Conservation (phyloP, 495 filamentous ascomycete genomes). For the Mycothermus thermophilus region DNA sequence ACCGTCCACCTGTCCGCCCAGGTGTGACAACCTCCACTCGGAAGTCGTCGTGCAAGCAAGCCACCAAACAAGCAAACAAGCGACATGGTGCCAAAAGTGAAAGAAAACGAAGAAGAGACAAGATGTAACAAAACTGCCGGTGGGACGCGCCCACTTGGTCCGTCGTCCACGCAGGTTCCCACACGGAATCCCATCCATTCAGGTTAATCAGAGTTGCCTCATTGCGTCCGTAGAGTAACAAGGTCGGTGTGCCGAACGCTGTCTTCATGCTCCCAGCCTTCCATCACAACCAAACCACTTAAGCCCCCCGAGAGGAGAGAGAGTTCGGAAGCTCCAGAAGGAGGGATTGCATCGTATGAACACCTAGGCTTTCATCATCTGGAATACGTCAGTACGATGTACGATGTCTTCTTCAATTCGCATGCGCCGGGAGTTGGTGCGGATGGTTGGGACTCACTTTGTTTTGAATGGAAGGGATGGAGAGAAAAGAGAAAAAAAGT, state of each 20-base stretch:
- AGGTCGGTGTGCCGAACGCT: slow-evolving; percentile 98
- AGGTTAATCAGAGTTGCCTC: slow-evolving; percentile 85
- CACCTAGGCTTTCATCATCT: slow-evolving; percentile 99
- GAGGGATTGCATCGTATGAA: slow-evolving; percentile 66
- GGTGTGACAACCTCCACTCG: slow-evolving; percentile 6
- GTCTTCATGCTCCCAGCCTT: slow-evolving; percentile 71
- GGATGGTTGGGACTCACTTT: slow-evolving; percentile 47
- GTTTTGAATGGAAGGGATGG: slow-evolving; percentile 92
- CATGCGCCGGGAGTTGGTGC: no score
- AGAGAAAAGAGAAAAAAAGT: slow-evolving; percentile 37
- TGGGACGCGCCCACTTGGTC: slow-evolving; percentile 1
- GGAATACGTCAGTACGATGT: slow-evolving; percentile 28
- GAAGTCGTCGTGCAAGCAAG: no score
- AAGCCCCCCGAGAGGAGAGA: slow-evolving; percentile 69
- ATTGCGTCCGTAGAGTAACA: slow-evolving; percentile 95
- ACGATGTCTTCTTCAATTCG: background rate
- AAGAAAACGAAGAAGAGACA: no score
- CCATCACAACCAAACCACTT: slow-evolving; percentile 67
- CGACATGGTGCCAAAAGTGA: no score
- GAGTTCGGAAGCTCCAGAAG: slow-evolving; percentile 56
- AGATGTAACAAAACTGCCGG: background rate
- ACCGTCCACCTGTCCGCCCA: no score
- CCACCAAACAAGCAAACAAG: no score
- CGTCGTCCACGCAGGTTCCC: no score
- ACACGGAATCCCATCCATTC: slow-evolving; percentile 16